Conservation (phyloP, 768 basidiomycete genomes). For the Trichaptum fuscoviolaceum region DNA sequence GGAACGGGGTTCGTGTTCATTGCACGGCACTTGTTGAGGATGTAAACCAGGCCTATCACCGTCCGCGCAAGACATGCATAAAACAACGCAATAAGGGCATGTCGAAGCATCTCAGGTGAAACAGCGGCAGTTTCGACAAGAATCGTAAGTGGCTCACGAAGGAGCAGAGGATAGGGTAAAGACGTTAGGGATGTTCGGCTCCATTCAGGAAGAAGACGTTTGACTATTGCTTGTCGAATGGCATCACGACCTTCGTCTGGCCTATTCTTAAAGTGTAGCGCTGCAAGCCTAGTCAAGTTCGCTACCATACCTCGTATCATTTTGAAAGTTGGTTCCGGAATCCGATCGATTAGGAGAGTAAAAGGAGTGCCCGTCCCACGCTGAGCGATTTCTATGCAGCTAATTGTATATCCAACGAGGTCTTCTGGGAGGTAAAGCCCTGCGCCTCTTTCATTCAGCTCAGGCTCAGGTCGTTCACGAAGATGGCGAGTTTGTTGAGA, state of each 20-base stretch:
- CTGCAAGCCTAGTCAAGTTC: constrained; percentile 61
- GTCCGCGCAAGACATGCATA: constrained; percentile 86
- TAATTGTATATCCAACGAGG: constrained; percentile 82
- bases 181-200: constrained; percentile 79
- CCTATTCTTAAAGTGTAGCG: constrained; percentile 62
- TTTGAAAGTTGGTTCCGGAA: constrained; percentile 71
- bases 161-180: constrained; percentile 79
- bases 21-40: constrained; percentile 63
- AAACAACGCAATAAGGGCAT: constrained; percentile 84
- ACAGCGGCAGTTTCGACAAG: constrained; percentile 89
- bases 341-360: constrained; percentile 60
- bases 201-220: constrained; percentile 88
- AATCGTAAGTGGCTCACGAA: constrained; percentile 86
- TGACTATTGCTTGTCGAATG: constrained; percentile 81
- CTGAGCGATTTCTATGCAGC: constrained; percentile 73
- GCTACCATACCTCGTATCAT: constrained; percentile 75
- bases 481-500: constrained; percentile 84
- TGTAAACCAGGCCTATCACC: constrained; percentile 79
- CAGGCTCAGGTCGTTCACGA: constrained; percentile 70
- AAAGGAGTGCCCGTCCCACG: constrained; percentile 53
- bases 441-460: constrained; percentile 66
- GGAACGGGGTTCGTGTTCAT: constrained; percentile 38
- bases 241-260: constrained; percentile 73
- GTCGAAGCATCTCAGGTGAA: constrained; percentile 82
- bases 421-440: constrained; percentile 93